These are phyloP conservation scores for Darksidea phi DNA, from an alignment of 495 filamentous ascomycete genomes.

Conservation along the genomic window DNA sequence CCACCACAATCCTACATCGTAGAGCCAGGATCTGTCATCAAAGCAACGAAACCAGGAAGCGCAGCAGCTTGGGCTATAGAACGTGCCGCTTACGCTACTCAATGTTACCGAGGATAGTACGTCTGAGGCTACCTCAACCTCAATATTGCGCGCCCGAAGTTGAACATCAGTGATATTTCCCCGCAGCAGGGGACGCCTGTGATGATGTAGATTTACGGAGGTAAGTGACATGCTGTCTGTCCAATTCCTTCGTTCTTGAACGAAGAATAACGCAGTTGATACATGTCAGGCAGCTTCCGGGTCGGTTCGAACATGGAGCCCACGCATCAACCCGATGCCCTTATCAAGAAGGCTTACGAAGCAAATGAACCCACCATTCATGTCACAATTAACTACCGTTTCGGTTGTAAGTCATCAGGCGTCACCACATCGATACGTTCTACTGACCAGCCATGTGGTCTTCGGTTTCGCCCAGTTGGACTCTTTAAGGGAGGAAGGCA, in stretches of 20 bases:
- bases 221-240: background rate
- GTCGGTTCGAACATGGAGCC: slow-evolving; percentile 19
- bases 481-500: slow-evolving; percentile 9
- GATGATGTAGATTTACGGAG: slow-evolving; percentile 29
- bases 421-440: background rate
- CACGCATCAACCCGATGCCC: slow-evolving; percentile 6
- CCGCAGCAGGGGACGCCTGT: background rate
- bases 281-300: slow-evolving; percentile 18
- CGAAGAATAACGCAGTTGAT: background rate
- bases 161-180: background rate
- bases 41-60: slow-evolving; percentile 5
- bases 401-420: slow-evolving; percentile 10
- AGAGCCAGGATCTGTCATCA: background rate
- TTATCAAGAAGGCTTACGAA: slow-evolving; percentile 12
- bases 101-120: slow-evolving; percentile 8
- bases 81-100: background rate
- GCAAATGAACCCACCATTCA: slow-evolving; percentile 10
- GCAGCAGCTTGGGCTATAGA: slow-evolving; percentile 20
- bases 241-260: background rate
- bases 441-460: slow-evolving; percentile 1
- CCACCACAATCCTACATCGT: slow-evolving; percentile 7
- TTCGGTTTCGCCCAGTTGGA: slow-evolving; percentile 25
- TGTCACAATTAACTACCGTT: slow-evolving; percentile 24
- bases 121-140: slow-evolving; percentile 21
- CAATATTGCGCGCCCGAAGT: slow-evolving; percentile 12